Conservation (phyloP, 441 rosid species). For the Daphne laureola region DNA sequence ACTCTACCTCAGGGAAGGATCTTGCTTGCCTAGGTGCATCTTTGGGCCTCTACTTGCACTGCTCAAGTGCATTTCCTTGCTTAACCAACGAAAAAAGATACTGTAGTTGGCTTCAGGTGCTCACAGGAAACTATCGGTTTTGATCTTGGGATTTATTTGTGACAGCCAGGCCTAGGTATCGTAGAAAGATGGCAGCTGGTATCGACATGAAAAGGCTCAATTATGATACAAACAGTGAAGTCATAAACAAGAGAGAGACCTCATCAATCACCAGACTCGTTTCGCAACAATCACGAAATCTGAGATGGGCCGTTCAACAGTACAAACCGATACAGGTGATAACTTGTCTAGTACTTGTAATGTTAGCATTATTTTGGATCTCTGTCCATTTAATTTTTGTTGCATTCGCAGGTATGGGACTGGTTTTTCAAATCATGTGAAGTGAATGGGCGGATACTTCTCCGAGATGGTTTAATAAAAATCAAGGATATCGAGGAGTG, state of each 20-base stretch:
- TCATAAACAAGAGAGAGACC: constrained; percentile 37
- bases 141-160: constrained; percentile 20
- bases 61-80: not conserved
- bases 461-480: constrained; percentile 49
- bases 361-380: not conserved
- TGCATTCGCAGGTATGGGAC: constrained; percentile 65
- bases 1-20: constrained; percentile 78
- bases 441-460: constrained; percentile 62
- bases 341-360: not conserved
- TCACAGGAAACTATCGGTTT: constrained; percentile 1
- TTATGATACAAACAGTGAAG: constrained; percentile 24
- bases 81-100: too few species aligned
- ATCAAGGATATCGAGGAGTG: constrained; percentile 64
- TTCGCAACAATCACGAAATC: constrained; percentile 48
- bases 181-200: constrained; percentile 27
- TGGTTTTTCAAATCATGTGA: constrained; percentile 85
- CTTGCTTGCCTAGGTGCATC: constrained; percentile 67
- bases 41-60: not conserved
- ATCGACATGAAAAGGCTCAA: constrained; percentile 23
- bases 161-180: constrained; percentile 81
- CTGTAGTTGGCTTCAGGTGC: not conserved
- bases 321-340: constrained; percentile 66
- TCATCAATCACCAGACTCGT: constrained; percentile 34
- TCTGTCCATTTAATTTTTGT: not conserved
- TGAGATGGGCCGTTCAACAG: constrained; percentile 48